phyloP scores from a whole-genome alignment of 83 land plant genomes.

The Thuja plicata region DNA sequence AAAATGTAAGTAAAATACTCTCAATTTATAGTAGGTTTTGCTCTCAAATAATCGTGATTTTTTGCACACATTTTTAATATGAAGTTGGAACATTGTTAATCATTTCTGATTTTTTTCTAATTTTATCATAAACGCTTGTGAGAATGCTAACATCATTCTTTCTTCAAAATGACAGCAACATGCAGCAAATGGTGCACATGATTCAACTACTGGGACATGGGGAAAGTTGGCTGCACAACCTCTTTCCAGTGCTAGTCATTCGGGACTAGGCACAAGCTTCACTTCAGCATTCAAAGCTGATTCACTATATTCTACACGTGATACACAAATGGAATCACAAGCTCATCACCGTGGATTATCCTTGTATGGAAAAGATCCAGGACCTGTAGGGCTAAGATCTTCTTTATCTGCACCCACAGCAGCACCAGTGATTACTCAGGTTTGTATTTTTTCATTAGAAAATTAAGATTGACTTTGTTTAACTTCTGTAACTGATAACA shows the following conservation, averaged over 20 bases:
- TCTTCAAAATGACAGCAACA: background rate
- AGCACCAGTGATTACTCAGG: conserved; percentile 80
- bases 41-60: background rate
- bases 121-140: background rate
- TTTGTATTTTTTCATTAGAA: conserved; percentile 11
- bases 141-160: background rate
- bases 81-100: background rate
- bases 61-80: background rate
- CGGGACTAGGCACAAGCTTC: conserved; percentile 27
- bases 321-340: conserved; percentile 46
- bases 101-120: background rate
- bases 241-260: conserved; percentile 28
- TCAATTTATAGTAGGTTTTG: background rate
- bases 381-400: conserved; percentile 30
- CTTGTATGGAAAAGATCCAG: conserved; percentile 75
- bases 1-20: conserved; percentile 56
- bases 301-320: conserved; percentile 43
- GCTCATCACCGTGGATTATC: conserved; percentile 54
- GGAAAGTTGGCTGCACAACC: conserved; percentile 28
- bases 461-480: background rate
- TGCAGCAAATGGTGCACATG: conserved; percentile 34
- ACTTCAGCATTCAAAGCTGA: conserved; percentile 46
- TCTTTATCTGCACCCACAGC: conserved; percentile 55
- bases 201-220: conserved; percentile 31
- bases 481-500: background rate